Conservation (phyloP, 2,329 filamentous ascomycete species). For the Fusarium citri region DNA sequence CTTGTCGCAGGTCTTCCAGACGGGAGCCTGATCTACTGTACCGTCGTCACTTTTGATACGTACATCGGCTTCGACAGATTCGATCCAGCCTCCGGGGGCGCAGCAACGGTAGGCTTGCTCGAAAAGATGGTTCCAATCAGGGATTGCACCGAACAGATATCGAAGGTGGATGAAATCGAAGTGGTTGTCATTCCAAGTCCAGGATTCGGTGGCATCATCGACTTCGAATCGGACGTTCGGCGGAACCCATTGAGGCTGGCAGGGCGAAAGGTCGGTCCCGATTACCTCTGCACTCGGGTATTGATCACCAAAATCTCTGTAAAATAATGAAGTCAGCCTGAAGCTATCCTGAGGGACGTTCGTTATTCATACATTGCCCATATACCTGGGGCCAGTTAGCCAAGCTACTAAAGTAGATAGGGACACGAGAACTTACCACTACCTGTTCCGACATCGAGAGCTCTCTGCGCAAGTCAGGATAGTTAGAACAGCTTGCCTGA, state of each 20-base stretch:
- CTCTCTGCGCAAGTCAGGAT: neutral
- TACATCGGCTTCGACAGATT: conserved; percentile 34
- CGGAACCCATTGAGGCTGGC: conserved; percentile 37
- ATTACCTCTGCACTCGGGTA: conserved; percentile 24
- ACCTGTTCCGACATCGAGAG: conserved; percentile 27
- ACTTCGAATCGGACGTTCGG: conserved; percentile 39
- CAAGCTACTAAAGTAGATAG: accelerated
- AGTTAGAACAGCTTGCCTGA: neutral
- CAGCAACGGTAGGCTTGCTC: conserved; percentile 37
- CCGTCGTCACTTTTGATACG: conserved; percentile 31
- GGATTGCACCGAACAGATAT: conserved; percentile 37
- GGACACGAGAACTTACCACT: neutral
- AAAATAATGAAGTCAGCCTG: accelerated
- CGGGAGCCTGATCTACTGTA: conserved; percentile 13
- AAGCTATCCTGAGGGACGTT: accelerated
- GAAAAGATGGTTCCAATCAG: conserved; percentile 32
- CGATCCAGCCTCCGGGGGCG: conserved; percentile 36
- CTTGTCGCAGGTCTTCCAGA: neutral
- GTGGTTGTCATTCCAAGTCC: conserved; percentile 29
- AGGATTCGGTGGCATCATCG: conserved; percentile 30
- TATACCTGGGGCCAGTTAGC: neutral
- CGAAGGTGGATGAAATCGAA: conserved; percentile 39
- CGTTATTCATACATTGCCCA: conserved; percentile 9
- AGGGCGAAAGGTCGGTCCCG: conserved; percentile 39
- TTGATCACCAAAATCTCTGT: conserved; percentile 38